These are phyloP conservation scores for Conticribra guillardii DNA, from an alignment of 108 stramenopile genomes.

Conservation along the genomic window DNA sequence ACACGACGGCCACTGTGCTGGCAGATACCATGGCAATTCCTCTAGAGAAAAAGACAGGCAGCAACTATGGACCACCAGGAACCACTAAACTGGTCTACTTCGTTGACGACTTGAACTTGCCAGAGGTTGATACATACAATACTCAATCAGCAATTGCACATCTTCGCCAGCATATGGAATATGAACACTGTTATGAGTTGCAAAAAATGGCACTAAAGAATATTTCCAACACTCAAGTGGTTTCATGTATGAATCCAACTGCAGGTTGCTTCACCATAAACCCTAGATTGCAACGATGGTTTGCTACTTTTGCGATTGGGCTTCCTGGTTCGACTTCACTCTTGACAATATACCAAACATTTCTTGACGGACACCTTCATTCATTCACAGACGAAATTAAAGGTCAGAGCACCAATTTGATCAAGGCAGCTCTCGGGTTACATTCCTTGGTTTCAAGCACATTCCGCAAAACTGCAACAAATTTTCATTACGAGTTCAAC, in stretches of 20 bases:
- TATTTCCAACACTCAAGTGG: slow-evolving; percentile 57
- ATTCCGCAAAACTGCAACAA: slow-evolving; percentile 73
- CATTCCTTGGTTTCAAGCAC: slow-evolving; percentile 49
- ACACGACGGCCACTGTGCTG: slow-evolving; percentile 55
- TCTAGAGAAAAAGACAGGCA: slow-evolving; percentile 61
- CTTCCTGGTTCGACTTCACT: slow-evolving; percentile 56
- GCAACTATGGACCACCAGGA: slow-evolving; percentile 61
- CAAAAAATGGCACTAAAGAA: slow-evolving; percentile 54
- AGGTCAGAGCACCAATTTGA: slow-evolving; percentile 42
- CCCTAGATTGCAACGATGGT: slow-evolving; percentile 64
- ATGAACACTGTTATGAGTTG: slow-evolving; percentile 72
- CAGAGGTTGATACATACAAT: slow-evolving; percentile 73
- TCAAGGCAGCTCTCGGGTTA: slow-evolving; percentile 59
- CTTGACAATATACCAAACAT: slow-evolving; percentile 69
- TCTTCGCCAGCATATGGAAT: slow-evolving; percentile 80
- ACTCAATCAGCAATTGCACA: slow-evolving; percentile 80
- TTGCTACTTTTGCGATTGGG: slow-evolving; percentile 61
- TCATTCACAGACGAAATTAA: slow-evolving; percentile 39
- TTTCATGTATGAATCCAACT: slow-evolving; percentile 71
- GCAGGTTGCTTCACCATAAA: slow-evolving; percentile 65
- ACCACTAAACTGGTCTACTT: slow-evolving; percentile 67
- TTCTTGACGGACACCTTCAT: slow-evolving; percentile 67
- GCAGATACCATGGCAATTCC: slow-evolving; percentile 47
- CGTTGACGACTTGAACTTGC: slow-evolving; percentile 81
- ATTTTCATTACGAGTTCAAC: slow-evolving; percentile 87